Evolutionary conservation across 805 yeast species (phyloP).

Genomic region (Cyberlindnera suaveolens): DNA sequence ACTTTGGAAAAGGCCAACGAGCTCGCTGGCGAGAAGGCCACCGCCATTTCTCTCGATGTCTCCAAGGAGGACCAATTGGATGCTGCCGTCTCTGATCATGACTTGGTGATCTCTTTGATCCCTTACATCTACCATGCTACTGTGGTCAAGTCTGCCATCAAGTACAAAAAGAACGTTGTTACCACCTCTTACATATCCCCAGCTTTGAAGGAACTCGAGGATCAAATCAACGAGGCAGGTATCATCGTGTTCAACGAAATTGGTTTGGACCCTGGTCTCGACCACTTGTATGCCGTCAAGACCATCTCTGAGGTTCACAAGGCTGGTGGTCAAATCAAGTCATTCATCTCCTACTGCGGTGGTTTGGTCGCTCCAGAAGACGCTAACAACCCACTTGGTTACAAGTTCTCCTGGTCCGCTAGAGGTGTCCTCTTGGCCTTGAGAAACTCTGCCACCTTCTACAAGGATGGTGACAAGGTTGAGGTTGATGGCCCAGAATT

Average conservation of each 20-base stretch:
- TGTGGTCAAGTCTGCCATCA: slow-evolving; percentile 92
- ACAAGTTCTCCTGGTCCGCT: slow-evolving; percentile 98
- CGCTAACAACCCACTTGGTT: slow-evolving; percentile 97
- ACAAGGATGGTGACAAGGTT: slow-evolving; percentile 77
- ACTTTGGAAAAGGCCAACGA: slow-evolving; percentile 81
- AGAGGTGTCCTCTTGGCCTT: slow-evolving; percentile 95
- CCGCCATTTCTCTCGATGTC: slow-evolving; percentile 90
- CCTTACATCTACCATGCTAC: slow-evolving; percentile 93
- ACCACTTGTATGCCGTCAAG: slow-evolving; percentile 97
- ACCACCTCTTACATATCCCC: slow-evolving; percentile 97
- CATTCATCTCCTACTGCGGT: slow-evolving; percentile 96
- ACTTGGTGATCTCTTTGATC: slow-evolving; percentile 87
- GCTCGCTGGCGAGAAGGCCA: slow-evolving; percentile 77
- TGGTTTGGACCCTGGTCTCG: slow-evolving; percentile 98
- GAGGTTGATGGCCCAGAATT: slow-evolving; percentile 81
- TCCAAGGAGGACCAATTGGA: slow-evolving; percentile 73
- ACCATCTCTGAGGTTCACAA: slow-evolving; percentile 95
- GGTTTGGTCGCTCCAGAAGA: slow-evolving; percentile 98
- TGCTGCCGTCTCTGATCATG: slow-evolving; percentile 67
- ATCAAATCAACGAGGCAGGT: slow-evolving; percentile 87
- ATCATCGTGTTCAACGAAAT: slow-evolving; percentile 98
- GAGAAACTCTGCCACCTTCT: slow-evolving; percentile 88
- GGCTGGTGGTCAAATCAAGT: slow-evolving; percentile 85
- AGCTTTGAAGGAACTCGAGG: slow-evolving; percentile 80
- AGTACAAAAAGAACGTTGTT: slow-evolving; percentile 79